phyloP scores from a whole-genome alignment of 441 rosid species.

The Eruca vesicaria region DNA sequence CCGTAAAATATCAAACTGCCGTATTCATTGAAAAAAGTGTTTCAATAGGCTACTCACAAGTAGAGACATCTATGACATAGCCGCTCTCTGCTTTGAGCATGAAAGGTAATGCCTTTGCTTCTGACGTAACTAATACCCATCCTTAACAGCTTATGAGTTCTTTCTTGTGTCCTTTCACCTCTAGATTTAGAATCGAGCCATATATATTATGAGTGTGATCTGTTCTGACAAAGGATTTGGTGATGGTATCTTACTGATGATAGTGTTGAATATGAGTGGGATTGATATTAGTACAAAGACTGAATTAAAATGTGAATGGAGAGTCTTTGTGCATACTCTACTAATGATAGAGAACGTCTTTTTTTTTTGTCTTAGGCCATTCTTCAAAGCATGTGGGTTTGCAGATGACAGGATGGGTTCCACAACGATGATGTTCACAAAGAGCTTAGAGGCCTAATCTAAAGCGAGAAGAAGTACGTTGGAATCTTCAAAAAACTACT shows the following conservation, averaged over 20 bases:
- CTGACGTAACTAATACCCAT: no score
- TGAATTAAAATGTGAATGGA: background rate
- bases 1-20: background rate
- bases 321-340: background rate
- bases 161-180: no score
- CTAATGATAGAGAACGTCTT: background rate
- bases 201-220: background rate
- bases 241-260: background rate
- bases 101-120: background rate
- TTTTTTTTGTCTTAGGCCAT: conserved; percentile 43
- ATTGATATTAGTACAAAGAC: no score
- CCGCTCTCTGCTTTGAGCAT: background rate
- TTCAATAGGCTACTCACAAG: conserved; percentile 47
- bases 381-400: conserved; percentile 86
- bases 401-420: conserved; percentile 77
- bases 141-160: no score
- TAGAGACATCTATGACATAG: background rate
- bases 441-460: conserved; percentile 6
- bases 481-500: background rate
- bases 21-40: background rate
- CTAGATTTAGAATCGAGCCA: no score
- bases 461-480: background rate
- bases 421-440: conserved; percentile 72
- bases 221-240: background rate
- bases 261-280: background rate